phyloP scores from a whole-genome alignment of 176 grass and related monocot species.

The Poa annua region DNA sequence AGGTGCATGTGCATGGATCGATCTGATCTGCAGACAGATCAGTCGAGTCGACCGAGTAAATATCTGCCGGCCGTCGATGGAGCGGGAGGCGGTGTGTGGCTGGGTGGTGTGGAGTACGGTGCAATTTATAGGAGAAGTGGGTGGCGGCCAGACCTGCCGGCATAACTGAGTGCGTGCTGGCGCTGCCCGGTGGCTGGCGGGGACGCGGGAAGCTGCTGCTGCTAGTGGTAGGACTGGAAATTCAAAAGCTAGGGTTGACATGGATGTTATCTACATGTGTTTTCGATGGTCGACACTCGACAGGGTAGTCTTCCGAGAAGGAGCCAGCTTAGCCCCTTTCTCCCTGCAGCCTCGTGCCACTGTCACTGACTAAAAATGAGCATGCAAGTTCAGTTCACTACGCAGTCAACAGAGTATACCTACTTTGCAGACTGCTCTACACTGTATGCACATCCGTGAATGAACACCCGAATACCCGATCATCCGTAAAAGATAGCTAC shows the following conservation, averaged over 20 bases:
- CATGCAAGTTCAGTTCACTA: background rate
- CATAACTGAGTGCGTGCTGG: background rate
- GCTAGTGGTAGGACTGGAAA: background rate
- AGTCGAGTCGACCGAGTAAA: background rate
- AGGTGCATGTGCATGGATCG: background rate
- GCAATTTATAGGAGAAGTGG: slow-evolving; percentile 36
- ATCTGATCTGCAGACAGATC: slow-evolving; percentile 2
- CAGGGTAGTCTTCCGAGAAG: slow-evolving; percentile 13
- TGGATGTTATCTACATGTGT: background rate
- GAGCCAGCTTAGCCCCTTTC: background rate
- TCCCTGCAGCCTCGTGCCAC: background rate
- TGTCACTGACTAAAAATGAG: background rate
- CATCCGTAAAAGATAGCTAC: background rate
- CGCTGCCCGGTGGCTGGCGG: background rate
- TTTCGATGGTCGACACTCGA: background rate
- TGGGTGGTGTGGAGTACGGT: background rate
- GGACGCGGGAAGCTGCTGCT: background rate
- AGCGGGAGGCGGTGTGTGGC: background rate
- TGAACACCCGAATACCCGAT: too few species aligned
- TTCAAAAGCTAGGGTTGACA: background rate
- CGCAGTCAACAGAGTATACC: slow-evolving; percentile 7
- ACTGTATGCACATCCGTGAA: background rate
- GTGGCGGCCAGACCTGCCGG: background rate
- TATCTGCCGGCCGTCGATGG: background rate
- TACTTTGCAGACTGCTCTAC: background rate